Percentiles rank a stretch among this genome's conserved stretches.
phyloP scores from a whole-genome alignment of 2,329 filamentous ascomycete species.

The Fragosphaeria purpurea region DNA sequence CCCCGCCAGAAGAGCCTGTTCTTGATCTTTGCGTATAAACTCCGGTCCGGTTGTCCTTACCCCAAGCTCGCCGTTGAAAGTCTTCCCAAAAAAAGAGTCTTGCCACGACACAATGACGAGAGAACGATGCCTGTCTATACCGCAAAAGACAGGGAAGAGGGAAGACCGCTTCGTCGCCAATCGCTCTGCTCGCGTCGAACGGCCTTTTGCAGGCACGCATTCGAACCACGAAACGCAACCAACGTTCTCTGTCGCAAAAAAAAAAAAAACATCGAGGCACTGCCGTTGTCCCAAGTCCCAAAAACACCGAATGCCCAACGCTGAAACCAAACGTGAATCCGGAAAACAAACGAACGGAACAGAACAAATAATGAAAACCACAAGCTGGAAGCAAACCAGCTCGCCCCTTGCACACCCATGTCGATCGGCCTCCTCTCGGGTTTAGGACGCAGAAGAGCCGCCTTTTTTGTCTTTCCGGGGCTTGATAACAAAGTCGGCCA shows the following conservation, averaged over 20 bases:
- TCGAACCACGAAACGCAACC: neutral
- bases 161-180: no score
- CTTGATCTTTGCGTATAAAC: neutral
- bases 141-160: no score
- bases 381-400: neutral
- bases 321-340: neutral
- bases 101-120: no score
- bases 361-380: neutral
- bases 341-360: neutral
- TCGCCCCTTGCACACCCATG: no score
- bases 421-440: no score
- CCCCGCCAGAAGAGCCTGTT: neutral
- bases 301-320: neutral
- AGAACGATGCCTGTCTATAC: no score
- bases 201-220: no score
- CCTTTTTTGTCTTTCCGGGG: slow-evolving; percentile 69
- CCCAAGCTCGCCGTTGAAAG: neutral
- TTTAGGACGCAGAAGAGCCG: neutral
- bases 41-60: neutral
- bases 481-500: slow-evolving; percentile 85
- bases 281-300: neutral
- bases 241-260: no score
- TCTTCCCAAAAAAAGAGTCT: neutral
- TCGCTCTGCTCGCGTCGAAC: no score
- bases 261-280: neutral